These are phyloP conservation scores for Lojkania enalia DNA, from an alignment of 2,329 filamentous ascomycete genomes.

Conservation along the genomic window DNA sequence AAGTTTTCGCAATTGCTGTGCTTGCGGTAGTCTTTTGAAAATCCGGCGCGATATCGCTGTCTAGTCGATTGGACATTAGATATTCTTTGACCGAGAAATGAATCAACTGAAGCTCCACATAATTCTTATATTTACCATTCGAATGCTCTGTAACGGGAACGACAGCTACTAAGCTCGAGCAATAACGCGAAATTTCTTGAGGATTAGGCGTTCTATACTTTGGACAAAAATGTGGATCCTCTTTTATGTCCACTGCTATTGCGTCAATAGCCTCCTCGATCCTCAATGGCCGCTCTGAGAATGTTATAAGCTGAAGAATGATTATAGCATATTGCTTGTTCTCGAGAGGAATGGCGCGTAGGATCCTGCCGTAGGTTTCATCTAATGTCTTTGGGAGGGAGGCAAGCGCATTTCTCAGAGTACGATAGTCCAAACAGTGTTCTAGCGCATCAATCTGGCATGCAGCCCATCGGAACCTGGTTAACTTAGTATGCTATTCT, in stretches of 20 bases:
- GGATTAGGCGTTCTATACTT: conserved; percentile 33
- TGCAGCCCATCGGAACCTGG: conserved; percentile 24
- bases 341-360: conserved; percentile 11
- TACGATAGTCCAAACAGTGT: conserved; percentile 10
- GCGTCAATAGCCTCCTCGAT: conserved; percentile 15
- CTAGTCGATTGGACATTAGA: conserved; percentile 15
- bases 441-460: conserved; percentile 19
- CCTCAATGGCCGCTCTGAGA: conserved; percentile 12
- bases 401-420: conserved; percentile 14
- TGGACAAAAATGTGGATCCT: conserved; percentile 26
- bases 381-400: conserved; percentile 19
- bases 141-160: conserved; percentile 7
- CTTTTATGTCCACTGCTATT: conserved; percentile 20
- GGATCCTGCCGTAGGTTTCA: conserved; percentile 21
- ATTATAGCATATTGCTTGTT: conserved; percentile 11
- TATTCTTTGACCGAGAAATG: conserved; percentile 37
- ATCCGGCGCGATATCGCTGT: conserved; percentile 14
- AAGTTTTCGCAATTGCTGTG: conserved; percentile 17
- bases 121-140: background rate
- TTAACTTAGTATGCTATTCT: no score
- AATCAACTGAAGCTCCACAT: conserved; percentile 16
- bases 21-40: conserved; percentile 14
- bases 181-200: conserved; percentile 22
- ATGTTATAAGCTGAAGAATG: conserved; percentile 18
- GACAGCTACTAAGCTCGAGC: conserved; percentile 29